phyloP scores from a whole-genome alignment of 2,329 filamentous ascomycete genomes.

The Chalara sp. region DNA sequence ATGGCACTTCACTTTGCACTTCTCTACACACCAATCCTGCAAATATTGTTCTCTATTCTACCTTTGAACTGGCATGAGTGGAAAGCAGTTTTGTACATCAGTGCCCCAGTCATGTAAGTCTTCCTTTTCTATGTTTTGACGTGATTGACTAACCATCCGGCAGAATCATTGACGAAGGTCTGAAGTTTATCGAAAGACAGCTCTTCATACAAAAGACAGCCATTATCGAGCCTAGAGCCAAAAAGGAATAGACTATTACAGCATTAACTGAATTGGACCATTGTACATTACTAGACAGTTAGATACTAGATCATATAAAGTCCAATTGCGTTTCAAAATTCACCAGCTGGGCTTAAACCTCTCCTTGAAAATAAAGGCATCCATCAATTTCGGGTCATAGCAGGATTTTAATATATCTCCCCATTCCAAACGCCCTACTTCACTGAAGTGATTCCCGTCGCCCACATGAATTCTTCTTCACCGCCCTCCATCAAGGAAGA shows the following conservation, averaged over 20 bases:
- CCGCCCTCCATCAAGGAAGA: no score
- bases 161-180: constrained; percentile 58
- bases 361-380: no score
- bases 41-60: constrained; percentile 83
- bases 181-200: constrained; percentile 56
- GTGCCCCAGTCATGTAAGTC: constrained; percentile 85
- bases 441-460: no score
- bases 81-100: constrained; percentile 84
- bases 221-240: constrained; percentile 18
- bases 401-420: no score
- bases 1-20: constrained; percentile 95
- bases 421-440: no score
- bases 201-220: constrained; percentile 35
- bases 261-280: constrained; percentile 1
- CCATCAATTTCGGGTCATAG: no score
- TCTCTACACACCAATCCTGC: constrained; percentile 84
- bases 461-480: no score
- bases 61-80: constrained; percentile 83
- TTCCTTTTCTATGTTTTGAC: not conserved
- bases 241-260: constrained; percentile 22
- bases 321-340: no score
- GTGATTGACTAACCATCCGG: constrained; percentile 9
- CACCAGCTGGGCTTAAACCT: no score
- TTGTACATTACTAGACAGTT: constrained; percentile 20
- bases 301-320: constrained; percentile 14